Evolutionary conservation across 352 stramenopile species (phyloP), one percentile per base, ranked within the genome.

Genomic region (Phytopythium litorale): DNA sequence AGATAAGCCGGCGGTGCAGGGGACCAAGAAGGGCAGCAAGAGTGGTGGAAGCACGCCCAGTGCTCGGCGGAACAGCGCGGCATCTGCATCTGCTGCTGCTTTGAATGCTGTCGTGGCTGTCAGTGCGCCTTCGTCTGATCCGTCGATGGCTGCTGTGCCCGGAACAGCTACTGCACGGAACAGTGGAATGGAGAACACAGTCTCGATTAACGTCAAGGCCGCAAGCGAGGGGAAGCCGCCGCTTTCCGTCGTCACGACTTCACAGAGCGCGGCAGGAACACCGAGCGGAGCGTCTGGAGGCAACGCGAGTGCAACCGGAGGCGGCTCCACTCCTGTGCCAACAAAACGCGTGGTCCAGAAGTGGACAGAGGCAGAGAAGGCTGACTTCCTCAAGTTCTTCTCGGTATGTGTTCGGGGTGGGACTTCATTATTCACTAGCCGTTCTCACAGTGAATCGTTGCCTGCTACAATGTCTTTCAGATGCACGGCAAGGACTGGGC

Each of bases 401-500:
- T 85, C 79, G 81, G 83, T 94, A 78, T 58, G 71, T 73, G 51
- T 8, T 21, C 2, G 28, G 3, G 35, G 35, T 40, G 35, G 42
- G 23, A 19, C 7, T 49, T 45, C 8, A n/a, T 45, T 45, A 1
- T n/a, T 8, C 19, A 3, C 3, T 30, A n/a, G 23, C 57, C 42
- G 23, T 52, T n/a, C 38, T 58, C 9, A 46, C 8, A 49, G 18
- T 28, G 46, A 48, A 38, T 61, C 9, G 45, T 57, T 63, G 49
- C 19, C 57, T 61, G 30, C 30, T 69, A 13, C 67, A 53, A 33
- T 60, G 15, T 12, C 21, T 60, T 52, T 2, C 58, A 87, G 79
- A 82, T 92, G 75, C 77, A 89, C 55, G 89, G 89, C 28, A 97
- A 97, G 60, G 87, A 97, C 60, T 97, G 90, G 90, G 56, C 84